Evolutionary conservation across 352 stramenopile genomes (phyloP).

Genomic region (Globisporangium echinulatum): DNA sequence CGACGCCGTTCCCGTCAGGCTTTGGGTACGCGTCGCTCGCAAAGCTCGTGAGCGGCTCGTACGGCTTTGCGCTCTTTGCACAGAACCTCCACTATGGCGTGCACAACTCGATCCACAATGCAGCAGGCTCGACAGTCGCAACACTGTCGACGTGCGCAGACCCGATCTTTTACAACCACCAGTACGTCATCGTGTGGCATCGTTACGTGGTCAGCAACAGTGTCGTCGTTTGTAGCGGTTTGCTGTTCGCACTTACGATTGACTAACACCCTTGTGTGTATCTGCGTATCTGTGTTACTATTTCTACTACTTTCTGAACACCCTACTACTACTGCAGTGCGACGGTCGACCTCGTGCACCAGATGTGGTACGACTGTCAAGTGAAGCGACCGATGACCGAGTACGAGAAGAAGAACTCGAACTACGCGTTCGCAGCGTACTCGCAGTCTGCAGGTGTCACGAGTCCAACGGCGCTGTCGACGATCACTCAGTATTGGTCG

Average conservation of each 20-base stretch:
- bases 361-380: constrained; percentile 66
- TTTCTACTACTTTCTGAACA: no score
- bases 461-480: constrained; percentile 26
- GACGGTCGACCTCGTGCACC: constrained; percentile 52
- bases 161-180: constrained; percentile 70
- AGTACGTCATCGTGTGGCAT: constrained; percentile 32
- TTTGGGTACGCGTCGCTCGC: constrained; percentile 50
- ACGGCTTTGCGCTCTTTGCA: constrained; percentile 40
- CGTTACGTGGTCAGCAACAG: no score
- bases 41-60: constrained; percentile 34
- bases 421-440: constrained; percentile 45
- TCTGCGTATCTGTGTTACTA: neutral
- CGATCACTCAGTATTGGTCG: constrained; percentile 47
- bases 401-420: constrained; percentile 38
- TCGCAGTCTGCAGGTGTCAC: constrained; percentile 16
- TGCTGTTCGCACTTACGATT: neutral
- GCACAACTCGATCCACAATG: constrained; percentile 70
- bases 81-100: constrained; percentile 51
- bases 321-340: constrained; percentile 17
- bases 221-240: no score
- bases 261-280: neutral
- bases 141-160: constrained; percentile 45
- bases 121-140: constrained; percentile 35
- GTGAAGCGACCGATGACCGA: constrained; percentile 46
- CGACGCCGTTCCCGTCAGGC: constrained; percentile 36